Evolutionary conservation across 1,139 yeast species (phyloP).

Genomic region (Suhomyces chickasaworum): DNA sequence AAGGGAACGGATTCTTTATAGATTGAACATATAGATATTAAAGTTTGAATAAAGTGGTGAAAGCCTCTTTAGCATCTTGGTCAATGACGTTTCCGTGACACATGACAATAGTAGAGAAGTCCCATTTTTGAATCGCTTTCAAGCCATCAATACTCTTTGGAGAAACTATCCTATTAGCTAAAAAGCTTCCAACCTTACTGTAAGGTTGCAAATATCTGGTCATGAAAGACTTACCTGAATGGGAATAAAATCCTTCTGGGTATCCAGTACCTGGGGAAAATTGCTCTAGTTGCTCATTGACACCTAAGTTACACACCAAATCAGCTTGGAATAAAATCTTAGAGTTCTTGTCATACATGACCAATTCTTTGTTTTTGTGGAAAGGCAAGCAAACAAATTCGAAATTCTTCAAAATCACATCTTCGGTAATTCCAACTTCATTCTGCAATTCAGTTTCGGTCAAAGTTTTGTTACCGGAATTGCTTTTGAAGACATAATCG

Average conservation of each 20-base stretch:
- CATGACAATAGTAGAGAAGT: conserved; percentile 26
- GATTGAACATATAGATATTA: neutral
- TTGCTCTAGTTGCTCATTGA: conserved; percentile 24
- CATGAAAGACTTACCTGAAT: conserved; percentile 24
- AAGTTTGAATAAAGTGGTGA: conserved; percentile 19
- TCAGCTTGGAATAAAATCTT: conserved; percentile 28
- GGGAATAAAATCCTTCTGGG: conserved; percentile 21
- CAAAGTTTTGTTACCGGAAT: conserved; percentile 32
- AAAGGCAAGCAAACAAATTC: conserved; percentile 29
- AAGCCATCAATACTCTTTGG: conserved; percentile 21
- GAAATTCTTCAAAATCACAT: conserved; percentile 23
- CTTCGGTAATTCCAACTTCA: conserved; percentile 25
- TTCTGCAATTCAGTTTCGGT: conserved; percentile 24
- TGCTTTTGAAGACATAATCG: conserved; percentile 35
- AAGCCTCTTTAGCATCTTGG: conserved; percentile 23
- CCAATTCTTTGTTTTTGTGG: conserved; percentile 27
- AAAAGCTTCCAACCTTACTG: conserved; percentile 27
- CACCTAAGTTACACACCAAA: conserved; percentile 26
- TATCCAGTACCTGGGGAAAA: conserved; percentile 25
- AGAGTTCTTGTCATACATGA: conserved; percentile 23
- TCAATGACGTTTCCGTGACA: conserved; percentile 30
- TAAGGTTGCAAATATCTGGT: conserved; percentile 27
- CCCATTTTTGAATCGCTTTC: conserved; percentile 24
- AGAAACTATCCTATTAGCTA: conserved; percentile 31
- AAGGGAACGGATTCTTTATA: conserved; percentile 58